Base-by-base conservation (phyloP, 495 filamentous ascomycete species). In the Barbatosphaeria neglecta region DNA sequence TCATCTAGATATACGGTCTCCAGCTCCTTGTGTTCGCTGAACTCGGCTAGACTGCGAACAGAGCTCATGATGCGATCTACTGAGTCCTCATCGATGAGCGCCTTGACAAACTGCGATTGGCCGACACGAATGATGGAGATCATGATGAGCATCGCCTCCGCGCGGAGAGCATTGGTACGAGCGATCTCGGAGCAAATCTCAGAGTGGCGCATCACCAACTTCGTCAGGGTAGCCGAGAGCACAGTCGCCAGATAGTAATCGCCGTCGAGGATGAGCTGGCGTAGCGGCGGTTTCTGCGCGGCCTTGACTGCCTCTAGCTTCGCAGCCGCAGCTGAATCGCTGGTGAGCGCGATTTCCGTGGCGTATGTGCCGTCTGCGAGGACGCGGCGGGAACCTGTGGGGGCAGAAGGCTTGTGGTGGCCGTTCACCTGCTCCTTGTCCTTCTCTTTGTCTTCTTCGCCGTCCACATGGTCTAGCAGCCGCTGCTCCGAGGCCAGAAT, bases 91-190 rank as follows among this genome's bases (percentile, higher is more conserved):
- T 99, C 93, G 49, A 99, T 96, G 3, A 88, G 86, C 6, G 86
- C 84, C 68, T 96, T 96, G 58, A 94, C 93, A 48, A 99, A 99
- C 54, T 92, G 86, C 7, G 89, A 95, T 66, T 99, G 93, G 11
- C 93, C 93, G 48, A 94, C 93, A 50, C 93, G 87, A 51, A 96
- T 86, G 56, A 99, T 92, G 17, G 90, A 95, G 52, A 97, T 95
- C 89, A 98, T 95, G 61, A 97, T 97, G 37, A 97, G 75, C 93
- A 97, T 99, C 23, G 93, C 93, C 66, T 99, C 93, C 3, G 92
- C 92, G 20, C 87, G 83, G 4, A 99, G 77, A 27, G 90, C 90
- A 57, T 97, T 97, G 13, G 90, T 97, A 17, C 93, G 84, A 24
- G 86, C 84, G 22, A 69, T 65, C 54, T 97, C 92, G 19, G 85